A percentile compares a stretch with the other conserved stretches of the same genome.
Conservation (phyloP, 1,284 basidiomycete species). For the Microstroma glucosiphilum region DNA sequence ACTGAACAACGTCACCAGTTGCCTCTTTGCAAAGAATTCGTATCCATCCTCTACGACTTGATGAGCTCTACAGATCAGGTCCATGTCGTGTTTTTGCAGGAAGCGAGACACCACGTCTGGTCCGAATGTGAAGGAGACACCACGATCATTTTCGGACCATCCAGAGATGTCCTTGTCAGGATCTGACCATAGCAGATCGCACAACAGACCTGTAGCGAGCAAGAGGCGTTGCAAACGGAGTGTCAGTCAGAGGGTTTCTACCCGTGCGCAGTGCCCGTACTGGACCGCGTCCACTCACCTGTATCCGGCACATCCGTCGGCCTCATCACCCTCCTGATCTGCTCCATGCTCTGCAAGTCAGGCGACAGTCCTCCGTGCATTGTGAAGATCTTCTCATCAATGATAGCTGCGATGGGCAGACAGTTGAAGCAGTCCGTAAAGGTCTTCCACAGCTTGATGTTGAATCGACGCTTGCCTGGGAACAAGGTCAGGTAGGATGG, state of each 20-base stretch:
- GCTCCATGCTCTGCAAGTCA: conserved; percentile 93
- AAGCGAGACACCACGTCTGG: conserved; percentile 96
- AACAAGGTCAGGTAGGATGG: background rate
- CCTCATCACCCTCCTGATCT: conserved; percentile 97
- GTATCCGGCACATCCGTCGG: conserved; percentile 99
- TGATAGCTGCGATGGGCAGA: conserved; percentile 88
- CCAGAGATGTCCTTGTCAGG: conserved; percentile 99
- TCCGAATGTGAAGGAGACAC: conserved; percentile 96
- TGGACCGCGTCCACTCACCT: conserved; percentile 58
- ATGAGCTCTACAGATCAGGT: conserved; percentile 95
- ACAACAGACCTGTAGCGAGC: conserved; percentile 65
- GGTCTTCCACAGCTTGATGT: conserved; percentile 99
- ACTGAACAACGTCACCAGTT: conserved; percentile 92
- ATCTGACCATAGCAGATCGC: conserved; percentile 97
- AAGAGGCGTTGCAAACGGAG: background rate
- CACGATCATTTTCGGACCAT: conserved; percentile 98
- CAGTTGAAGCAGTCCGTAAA: conserved; percentile 97
- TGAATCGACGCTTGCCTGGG: conserved; percentile 78
- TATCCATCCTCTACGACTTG: conserved; percentile 99
- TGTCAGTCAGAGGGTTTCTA: conserved; percentile 2
- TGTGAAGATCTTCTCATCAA: conserved; percentile 94
- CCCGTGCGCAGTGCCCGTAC: background rate
- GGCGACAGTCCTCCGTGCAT: conserved; percentile 82
- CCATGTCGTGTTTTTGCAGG: conserved; percentile 97
- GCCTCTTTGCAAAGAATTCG: conserved; percentile 97